These are phyloP conservation scores for Porogramme epimiltina DNA, from an alignment of 1,284 basidiomycete species.

Conservation along the genomic window DNA sequence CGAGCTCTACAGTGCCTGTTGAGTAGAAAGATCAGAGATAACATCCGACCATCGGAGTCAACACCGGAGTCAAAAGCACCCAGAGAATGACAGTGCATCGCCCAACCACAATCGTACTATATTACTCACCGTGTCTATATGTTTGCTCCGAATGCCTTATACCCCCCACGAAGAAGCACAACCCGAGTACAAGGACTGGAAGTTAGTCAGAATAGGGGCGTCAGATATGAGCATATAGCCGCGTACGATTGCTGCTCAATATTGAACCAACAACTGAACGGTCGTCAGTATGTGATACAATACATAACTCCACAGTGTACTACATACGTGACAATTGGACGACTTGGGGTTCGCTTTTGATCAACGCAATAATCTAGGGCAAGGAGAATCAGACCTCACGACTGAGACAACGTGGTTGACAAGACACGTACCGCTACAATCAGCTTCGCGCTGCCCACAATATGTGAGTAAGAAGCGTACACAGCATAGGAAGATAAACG, in stretches of 20 bases:
- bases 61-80: too few species aligned
- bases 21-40: slow-evolving; percentile 14
- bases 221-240: neutral
- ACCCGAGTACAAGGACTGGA: slow-evolving; percentile 78
- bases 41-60: too few species aligned
- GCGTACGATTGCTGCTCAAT: slow-evolving; percentile 74
- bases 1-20: slow-evolving; percentile 74
- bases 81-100: too few species aligned
- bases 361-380: slow-evolving; percentile 75
- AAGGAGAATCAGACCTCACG: too few species aligned
- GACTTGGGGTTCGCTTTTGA: slow-evolving; percentile 78
- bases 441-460: slow-evolving; percentile 63
- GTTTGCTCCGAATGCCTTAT: slow-evolving; percentile 71
- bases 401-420: too few species aligned
- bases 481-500: slow-evolving; percentile 19
- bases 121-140: slow-evolving; percentile 61
- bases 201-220: slow-evolving; percentile 4
- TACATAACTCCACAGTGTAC: too few species aligned
- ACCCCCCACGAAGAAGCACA: slow-evolving; percentile 79
- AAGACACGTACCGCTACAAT: slow-evolving; percentile 78
- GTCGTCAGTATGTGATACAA: neutral
- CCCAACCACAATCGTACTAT: neutral
- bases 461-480: neutral
- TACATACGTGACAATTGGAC: slow-evolving; percentile 83
- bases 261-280: slow-evolving; percentile 75